These are phyloP conservation scores for Curvularia eragrostidis DNA, from an alignment of 2,329 filamentous ascomycete species.

Conservation along the genomic window DNA sequence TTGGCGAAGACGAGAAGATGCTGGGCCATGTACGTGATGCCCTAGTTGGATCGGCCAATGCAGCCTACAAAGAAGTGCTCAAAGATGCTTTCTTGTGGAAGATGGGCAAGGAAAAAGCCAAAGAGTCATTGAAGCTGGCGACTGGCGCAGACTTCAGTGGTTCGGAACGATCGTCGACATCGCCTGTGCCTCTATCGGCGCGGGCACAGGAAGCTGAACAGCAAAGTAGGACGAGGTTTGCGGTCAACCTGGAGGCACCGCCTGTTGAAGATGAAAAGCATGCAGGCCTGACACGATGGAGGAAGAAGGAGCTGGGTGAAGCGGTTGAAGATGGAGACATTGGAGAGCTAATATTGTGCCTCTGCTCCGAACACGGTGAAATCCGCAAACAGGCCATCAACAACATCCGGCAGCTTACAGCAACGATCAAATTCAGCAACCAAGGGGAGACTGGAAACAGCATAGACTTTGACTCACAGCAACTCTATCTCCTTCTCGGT, in stretches of 20 bases:
- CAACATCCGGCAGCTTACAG: slow-evolving; percentile 69
- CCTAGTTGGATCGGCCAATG: slow-evolving; percentile 36
- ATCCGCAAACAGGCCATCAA: slow-evolving; percentile 79
- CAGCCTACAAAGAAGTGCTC: slow-evolving; percentile 40
- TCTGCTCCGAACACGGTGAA: slow-evolving; percentile 75
- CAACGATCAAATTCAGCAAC: slow-evolving; percentile 54
- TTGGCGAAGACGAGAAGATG: slow-evolving; percentile 45
- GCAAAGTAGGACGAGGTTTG: slow-evolving; percentile 15
- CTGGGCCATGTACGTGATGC: slow-evolving; percentile 38
- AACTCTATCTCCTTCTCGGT: slow-evolving; percentile 78
- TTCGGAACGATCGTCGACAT: slow-evolving; percentile 42
- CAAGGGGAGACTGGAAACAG: slow-evolving; percentile 46
- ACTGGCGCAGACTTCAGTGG: slow-evolving; percentile 47
- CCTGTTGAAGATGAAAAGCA: slow-evolving; percentile 54
- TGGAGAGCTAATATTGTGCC: slow-evolving; percentile 72
- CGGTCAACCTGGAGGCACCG: slow-evolving; percentile 44
- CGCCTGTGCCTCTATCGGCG: slow-evolving; percentile 32
- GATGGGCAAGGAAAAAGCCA: slow-evolving; percentile 47
- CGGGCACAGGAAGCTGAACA: slow-evolving; percentile 23
- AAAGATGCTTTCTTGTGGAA: slow-evolving; percentile 48
- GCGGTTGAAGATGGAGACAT: slow-evolving; percentile 79
- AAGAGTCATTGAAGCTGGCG: slow-evolving; percentile 43
- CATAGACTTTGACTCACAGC: slow-evolving; percentile 69
- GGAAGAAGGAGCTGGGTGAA: slow-evolving; percentile 77
- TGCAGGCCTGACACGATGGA: slow-evolving; percentile 66